Evolutionary conservation across 176 grass and related monocot species (phyloP), one percentile per base, ranked within the genome.

Genomic region (Oryza coarctata): DNA sequence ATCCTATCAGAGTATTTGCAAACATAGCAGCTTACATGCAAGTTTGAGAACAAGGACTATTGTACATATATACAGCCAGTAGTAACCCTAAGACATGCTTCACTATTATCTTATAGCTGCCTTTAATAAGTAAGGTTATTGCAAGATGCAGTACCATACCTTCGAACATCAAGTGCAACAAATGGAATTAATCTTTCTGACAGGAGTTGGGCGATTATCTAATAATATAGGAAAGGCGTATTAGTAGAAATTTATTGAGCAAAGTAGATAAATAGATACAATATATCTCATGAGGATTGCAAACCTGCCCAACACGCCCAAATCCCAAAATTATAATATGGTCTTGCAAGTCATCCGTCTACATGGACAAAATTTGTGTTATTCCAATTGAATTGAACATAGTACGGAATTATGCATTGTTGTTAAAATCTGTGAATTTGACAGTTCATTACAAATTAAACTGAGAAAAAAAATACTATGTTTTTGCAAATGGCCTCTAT

Each of bases 311-410:
- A 88, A 95, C 91, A 83, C 96, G 96, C 76, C 96, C 96, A 89
- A 99, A 93, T 62, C 96, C 96, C 82, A 92, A 99, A 71, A 99
- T 94, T 67, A 99, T 99, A 84, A 99, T 99, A 82, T 99, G 96
- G 74, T 87, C 96, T 90, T 99, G 96, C 85, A 99, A 89, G 78
- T 99, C 96, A 70, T 99, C 96, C 36, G 96, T 99, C 96, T 98
- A 73, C 74, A 83, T 33, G 47, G 76, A 85, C 52, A 90, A 87
- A 84, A 10, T 60, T 60, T 60, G 22, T 25, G 25, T 60, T 55
- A 55, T 55, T 8, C 5, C 14, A 33, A 14, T 3, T 33, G 3
- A 11, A 20, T 74, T 73, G n/a, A 27, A 58, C 39, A 36, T 35
- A 83, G 13, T 70, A 69, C 31, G 17, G 76, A n/a, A 55, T 35